Conservation (phyloP, 176 grass and related monocot genomes). For the Panicum miliaceum region DNA sequence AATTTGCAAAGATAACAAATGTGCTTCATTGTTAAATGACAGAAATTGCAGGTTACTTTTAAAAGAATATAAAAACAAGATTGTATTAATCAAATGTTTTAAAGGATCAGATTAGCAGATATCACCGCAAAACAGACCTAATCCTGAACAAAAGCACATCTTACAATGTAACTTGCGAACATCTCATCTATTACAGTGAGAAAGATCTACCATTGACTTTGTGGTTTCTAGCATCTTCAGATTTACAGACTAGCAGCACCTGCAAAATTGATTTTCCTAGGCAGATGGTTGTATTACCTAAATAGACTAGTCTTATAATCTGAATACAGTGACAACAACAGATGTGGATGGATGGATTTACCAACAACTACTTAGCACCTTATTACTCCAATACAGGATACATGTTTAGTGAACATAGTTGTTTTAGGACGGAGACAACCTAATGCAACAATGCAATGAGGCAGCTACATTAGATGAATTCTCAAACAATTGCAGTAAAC, state of each 20-base stretch:
- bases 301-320: slow-evolving; percentile 2
- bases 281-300: slow-evolving; percentile 5
- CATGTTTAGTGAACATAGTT: slow-evolving; percentile 4
- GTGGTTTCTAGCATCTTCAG: background rate
- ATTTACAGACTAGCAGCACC: background rate
- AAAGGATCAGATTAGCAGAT: background rate
- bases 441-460: slow-evolving; percentile 26
- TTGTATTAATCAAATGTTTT: slow-evolving; percentile 15
- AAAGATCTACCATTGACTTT: slow-evolving; percentile 9
- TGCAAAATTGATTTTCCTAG: background rate
- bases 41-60: slow-evolving; percentile 10
- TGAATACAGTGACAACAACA: background rate
- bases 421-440: background rate
- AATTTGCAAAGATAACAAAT: background rate
- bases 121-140: background rate
- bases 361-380: background rate
- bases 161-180: slow-evolving; percentile 8
- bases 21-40: slow-evolving; percentile 1
- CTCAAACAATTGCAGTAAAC: slow-evolving; percentile 17
- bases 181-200: background rate
- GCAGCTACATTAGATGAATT: background rate
- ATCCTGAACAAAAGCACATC: background rate
- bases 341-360: background rate
- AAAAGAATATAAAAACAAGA: background rate
- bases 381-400: background rate